Base-by-base conservation (phyloP, 1,139 yeast species). In the Candida pseudoviswanathii region DNA sequence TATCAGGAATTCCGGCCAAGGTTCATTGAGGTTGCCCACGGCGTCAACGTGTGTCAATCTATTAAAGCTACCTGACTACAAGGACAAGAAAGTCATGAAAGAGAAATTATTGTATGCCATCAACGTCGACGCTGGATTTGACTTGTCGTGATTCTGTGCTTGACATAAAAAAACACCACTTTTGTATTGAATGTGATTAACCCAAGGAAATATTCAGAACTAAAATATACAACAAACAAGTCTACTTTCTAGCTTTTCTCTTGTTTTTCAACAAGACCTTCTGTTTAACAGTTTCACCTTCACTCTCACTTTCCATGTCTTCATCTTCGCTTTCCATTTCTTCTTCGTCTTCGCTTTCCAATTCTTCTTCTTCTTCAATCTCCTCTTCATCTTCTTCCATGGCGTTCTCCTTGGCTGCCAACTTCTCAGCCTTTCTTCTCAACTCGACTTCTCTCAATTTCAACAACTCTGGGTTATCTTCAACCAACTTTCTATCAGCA, bases 31-130 rank as follows among this genome's bases (percentile, higher is more conserved):
- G 40, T 72, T 94, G 41, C 99, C 99, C 0, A 90, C 97, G 0
- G 89, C 98, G 0, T 84, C 96, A 0, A 94, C 99, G 0, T 94
- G 99, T 73, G 90, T 91, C 27, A 95, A 94, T 63, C 67, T 94
- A 51, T 72, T 94, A 53, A 91, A 88, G 61, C 67, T 95, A 40
- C 99, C 99, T 0, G 87, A 89, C 62, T 94, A 94, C 64, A 69
- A 71, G 54, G 73, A 86, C 59, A 88, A 85, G 62, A 67, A 73
- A 43, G 46, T 78, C 2, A 68, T 94, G 45, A 75, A 78, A 50
- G 68, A 77, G 47, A 92, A 91, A 63, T 67, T 94, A 46, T 64
- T 89, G 32, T 89, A 87, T 63, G 84, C 96, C 0, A 90, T 94
- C 45, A 81, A 82, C 51, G 78, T 91, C 0, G 90, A 84, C 8